Base-by-base conservation (phyloP, 2,329 filamentous ascomycete species). In the Ophiocordyceps sinensis region DNA sequence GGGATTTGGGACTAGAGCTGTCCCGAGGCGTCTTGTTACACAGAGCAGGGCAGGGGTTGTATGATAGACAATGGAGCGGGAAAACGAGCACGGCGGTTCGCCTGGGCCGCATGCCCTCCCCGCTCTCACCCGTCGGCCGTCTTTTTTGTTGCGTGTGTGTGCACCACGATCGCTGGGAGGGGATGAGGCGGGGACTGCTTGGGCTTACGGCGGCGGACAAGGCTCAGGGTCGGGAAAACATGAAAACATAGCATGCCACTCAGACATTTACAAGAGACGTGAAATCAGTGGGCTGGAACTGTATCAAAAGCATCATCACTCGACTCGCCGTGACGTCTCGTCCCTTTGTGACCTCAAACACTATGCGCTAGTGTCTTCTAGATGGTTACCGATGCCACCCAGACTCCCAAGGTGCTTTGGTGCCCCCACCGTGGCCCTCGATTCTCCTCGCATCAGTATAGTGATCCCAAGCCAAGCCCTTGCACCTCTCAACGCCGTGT, bases 281-380 rank as follows among this genome's bases (percentile, higher is more conserved):
- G 32, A 15, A 32, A 14, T 12, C 19, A n/a, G n/a, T 35, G 32
- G 32, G 17, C 15, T 4, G 19, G 32, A 4, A 35, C n/a, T 35
- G 32, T 17, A 35, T 35, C 3, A 15, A 35, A 17, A 35, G n/a
- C 14, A 17, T 32, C 41, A 43, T 36, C 40, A 36, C 44, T 48
- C 47, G 43, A 38, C 46, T 44, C 41, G 37, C 39, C 36, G 23
- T 26, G 23, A 5, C 23, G 23, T 26, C 23, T 26, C 23, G 23
- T 26, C 23, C 23, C 23, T 26, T 9, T 5, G 9, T 26, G 9
- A 9, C 23, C 23, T 4, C 23, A 26, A 26, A 26, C 23, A 26
- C 9, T 26, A 26, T 26, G 9, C 9, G 9, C 23, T 7, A 26
- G 23, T 26, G 23, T 26, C 9, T 26, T 26, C 23, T 5, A 9